Conservation (phyloP, 345 rosid genomes). For the Hevea brasiliensis region DNA sequence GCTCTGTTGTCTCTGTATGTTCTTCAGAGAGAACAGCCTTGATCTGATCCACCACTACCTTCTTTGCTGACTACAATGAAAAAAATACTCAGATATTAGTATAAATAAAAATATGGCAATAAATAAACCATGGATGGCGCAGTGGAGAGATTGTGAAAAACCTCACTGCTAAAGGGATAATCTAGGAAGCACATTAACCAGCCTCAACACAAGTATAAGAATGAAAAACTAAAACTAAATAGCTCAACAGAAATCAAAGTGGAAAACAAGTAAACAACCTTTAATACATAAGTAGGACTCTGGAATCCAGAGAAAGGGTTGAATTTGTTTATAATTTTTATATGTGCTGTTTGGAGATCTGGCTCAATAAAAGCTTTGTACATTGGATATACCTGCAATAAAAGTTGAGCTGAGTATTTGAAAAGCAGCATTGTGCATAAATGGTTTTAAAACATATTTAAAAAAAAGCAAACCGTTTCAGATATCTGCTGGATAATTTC, state of each 20-base stretch:
- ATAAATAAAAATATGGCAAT: constrained; percentile 16
- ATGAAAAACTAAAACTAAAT: not conserved
- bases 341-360: constrained; percentile 95
- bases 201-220: not conserved
- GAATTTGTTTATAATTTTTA: constrained; percentile 86
- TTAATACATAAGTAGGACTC: constrained; percentile 91
- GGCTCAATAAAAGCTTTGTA: constrained; percentile 99
- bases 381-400: constrained; percentile 92
- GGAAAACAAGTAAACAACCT: constrained; percentile 46
- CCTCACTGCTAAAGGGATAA: not conserved
- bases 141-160: not conserved
- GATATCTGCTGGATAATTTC: constrained; percentile 98
- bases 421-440: constrained; percentile 4
- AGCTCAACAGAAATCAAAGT: not conserved
- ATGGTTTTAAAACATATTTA: not conserved
- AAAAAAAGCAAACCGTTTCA: constrained; percentile 65
- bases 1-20: constrained; percentile 70
- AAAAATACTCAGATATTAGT: constrained; percentile 27
- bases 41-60: constrained; percentile 64
- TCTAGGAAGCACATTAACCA: not conserved
- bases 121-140: not conserved
- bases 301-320: constrained; percentile 98
- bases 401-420: constrained; percentile 20
- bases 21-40: constrained; percentile 66
- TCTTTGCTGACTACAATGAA: constrained; percentile 69